phyloP scores from a whole-genome alignment of 257 asterid genomes.

The Przewalskia tangutica region DNA sequence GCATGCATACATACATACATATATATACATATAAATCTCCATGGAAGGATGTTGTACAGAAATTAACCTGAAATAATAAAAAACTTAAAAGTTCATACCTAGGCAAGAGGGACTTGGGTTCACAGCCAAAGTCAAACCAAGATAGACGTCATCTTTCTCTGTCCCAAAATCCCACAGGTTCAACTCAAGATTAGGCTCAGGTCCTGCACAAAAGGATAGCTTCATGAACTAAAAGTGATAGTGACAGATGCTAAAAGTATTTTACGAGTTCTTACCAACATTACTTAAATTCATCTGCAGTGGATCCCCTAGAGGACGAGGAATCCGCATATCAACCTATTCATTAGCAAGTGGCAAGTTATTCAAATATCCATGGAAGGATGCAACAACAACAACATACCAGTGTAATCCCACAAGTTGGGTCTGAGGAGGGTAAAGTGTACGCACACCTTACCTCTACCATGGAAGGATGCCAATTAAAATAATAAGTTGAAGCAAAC shows the following conservation, averaged over 20 bases:
- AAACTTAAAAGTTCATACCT: slow-evolving; percentile 31
- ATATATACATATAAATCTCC: no score
- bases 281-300: slow-evolving; percentile 62
- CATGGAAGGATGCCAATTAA: background rate
- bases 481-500: background rate
- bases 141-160: slow-evolving; percentile 68
- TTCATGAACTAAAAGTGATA: background rate
- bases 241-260: background rate
- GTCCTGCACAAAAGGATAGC: slow-evolving; percentile 32
- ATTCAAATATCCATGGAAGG: background rate
- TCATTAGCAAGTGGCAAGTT: slow-evolving; percentile 26
- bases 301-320: slow-evolving; percentile 52
- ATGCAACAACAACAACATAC: background rate
- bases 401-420: no score
- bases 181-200: slow-evolving; percentile 93
- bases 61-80: background rate
- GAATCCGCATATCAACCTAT: slow-evolving; percentile 53
- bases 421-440: no score
- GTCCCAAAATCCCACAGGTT: slow-evolving; percentile 83
- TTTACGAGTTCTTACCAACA: slow-evolving; percentile 16
- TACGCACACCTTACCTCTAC: no score
- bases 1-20: no score
- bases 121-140: slow-evolving; percentile 89
- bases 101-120: slow-evolving; percentile 65
- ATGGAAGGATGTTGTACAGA: background rate